These are phyloP conservation scores for Pseudogymnoascus verrucosus DNA, from an alignment of 2,329 filamentous ascomycete species.

Conservation along the genomic window DNA sequence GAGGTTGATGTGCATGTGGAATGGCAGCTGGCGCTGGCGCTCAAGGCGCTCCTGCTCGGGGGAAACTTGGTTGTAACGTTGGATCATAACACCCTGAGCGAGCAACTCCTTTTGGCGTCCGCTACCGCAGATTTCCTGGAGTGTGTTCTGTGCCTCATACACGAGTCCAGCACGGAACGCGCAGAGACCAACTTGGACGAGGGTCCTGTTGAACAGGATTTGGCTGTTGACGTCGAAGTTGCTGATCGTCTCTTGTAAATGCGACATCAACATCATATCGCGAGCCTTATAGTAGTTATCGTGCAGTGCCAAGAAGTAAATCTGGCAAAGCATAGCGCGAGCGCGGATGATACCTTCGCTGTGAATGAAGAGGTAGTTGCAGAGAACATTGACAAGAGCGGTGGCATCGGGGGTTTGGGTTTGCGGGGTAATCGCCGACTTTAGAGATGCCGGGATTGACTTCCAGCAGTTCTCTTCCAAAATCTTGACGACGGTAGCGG, in stretches of 20 bases:
- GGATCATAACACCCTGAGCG: conserved; percentile 96
- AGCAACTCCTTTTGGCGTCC: conserved; percentile 96
- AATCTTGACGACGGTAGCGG: conserved; percentile 83
- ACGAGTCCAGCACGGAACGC: conserved; percentile 95
- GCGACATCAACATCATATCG: conserved; percentile 99
- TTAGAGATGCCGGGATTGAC: conserved; percentile 56
- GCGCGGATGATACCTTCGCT: conserved; percentile 95
- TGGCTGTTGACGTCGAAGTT: conserved; percentile 96
- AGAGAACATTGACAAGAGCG: conserved; percentile 75
- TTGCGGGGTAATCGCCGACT: conserved; percentile 77
- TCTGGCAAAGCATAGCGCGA: conserved; percentile 94
- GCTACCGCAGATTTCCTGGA: conserved; percentile 96
- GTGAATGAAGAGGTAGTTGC: conserved; percentile 89
- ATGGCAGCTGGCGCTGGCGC: conserved; percentile 93
- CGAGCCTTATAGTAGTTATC: conserved; percentile 96
- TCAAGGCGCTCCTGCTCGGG: conserved; percentile 97
- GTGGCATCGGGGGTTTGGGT: conserved; percentile 58
- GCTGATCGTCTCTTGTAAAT: conserved; percentile 92
- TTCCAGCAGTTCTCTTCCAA: conserved; percentile 95
- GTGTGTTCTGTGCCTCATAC: conserved; percentile 94
- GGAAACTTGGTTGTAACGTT: conserved; percentile 91
- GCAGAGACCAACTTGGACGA: conserved; percentile 96
- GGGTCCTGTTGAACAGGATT: conserved; percentile 96
- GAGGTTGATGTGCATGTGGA: conserved; percentile 99
- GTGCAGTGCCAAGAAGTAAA: conserved; percentile 96